A percentile compares a stretch with the other conserved stretches of the same genome.
Evolutionary conservation across 1,284 basidiomycete species (phyloP).

Genomic region (Porodaedalea pini): DNA sequence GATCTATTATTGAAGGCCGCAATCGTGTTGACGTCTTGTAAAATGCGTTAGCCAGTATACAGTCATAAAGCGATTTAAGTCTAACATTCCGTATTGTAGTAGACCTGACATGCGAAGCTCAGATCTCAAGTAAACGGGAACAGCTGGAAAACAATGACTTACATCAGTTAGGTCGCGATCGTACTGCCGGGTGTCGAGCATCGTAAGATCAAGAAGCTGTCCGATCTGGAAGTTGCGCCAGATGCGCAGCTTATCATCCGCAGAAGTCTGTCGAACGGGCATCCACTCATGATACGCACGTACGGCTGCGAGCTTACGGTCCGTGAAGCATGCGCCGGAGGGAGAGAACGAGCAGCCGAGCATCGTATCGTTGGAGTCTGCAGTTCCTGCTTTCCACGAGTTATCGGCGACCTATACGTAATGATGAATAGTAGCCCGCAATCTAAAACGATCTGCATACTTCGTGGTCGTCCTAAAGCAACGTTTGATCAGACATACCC

Average conservation of each 20-base stretch:
- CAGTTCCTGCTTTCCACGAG: slow-evolving; percentile 61
- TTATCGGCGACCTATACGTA: slow-evolving; percentile 52
- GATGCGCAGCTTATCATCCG: slow-evolving; percentile 58
- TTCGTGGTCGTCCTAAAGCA: slow-evolving; percentile 53
- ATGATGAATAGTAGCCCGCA: not conserved
- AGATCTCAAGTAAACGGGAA: not conserved
- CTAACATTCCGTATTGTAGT: slow-evolving; percentile 52
- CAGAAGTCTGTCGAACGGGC: slow-evolving; percentile 62
- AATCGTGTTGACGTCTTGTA: slow-evolving; percentile 42
- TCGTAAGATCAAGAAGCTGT: slow-evolving; percentile 54
- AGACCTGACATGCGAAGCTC: slow-evolving; percentile 34
- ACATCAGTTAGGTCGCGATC: slow-evolving; percentile 62
- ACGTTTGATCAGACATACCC: not conserved
- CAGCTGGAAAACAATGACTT: slow-evolving; percentile 21
- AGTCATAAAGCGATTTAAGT: not conserved
- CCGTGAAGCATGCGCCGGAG: slow-evolving; percentile 58
- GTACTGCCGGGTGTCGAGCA: slow-evolving; percentile 67
- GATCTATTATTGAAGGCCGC: slow-evolving; percentile 46
- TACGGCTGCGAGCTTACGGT: slow-evolving; percentile 60
- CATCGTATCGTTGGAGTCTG: slow-evolving; percentile 58
- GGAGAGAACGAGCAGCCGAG: slow-evolving; percentile 53
- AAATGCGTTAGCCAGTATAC: not conserved
- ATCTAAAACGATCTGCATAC: slow-evolving; percentile 25
- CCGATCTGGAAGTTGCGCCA: slow-evolving; percentile 68
- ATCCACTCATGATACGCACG: slow-evolving; percentile 70